These are phyloP conservation scores for Tephrocybe sp. DNA, from an alignment of 768 basidiomycete genomes.

Conservation along the genomic window DNA sequence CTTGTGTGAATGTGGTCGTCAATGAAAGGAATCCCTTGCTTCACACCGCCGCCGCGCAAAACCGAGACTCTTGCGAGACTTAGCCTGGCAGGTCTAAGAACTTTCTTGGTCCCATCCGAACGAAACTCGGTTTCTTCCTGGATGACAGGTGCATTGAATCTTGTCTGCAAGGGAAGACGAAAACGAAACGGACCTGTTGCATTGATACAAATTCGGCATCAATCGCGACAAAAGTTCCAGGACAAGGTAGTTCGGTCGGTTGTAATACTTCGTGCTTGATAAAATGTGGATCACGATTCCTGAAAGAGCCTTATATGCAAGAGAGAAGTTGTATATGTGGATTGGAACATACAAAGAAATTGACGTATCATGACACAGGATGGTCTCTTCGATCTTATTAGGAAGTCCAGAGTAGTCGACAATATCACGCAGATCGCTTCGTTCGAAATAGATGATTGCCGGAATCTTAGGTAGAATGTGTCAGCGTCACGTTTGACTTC, in stretches of 20 bases:
- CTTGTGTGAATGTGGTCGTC: constrained; percentile 98
- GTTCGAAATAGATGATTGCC: constrained; percentile 87
- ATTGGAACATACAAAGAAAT: constrained; percentile 67
- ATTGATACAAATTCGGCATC: constrained; percentile 98
- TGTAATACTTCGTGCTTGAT: constrained; percentile 80
- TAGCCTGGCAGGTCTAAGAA: constrained; percentile 87
- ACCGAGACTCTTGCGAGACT: constrained; percentile 95
- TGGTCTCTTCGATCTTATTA: constrained; percentile 65
- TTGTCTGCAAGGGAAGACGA: background rate
- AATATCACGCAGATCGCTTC: constrained; percentile 54
- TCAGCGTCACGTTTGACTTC: background rate
- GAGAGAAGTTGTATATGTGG: background rate
- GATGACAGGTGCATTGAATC: constrained; percentile 5
- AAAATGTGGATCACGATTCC: constrained; percentile 70
- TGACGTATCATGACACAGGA: constrained; percentile 84
- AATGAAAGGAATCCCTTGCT: constrained; percentile 88
- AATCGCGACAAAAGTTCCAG: constrained; percentile 89
- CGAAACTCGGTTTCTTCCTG: constrained; percentile 95
- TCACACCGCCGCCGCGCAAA: constrained; percentile 78
- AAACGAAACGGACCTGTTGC: constrained; percentile 65
- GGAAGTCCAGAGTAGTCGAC: constrained; percentile 71
- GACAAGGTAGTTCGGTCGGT: constrained; percentile 75
- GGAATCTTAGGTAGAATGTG: constrained; percentile 57
- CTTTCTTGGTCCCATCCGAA: constrained; percentile 92
- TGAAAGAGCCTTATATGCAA: constrained; percentile 24